Base-by-base conservation (phyloP, 495 filamentous ascomycete genomes). In the Elasticomyces elasticus region DNA sequence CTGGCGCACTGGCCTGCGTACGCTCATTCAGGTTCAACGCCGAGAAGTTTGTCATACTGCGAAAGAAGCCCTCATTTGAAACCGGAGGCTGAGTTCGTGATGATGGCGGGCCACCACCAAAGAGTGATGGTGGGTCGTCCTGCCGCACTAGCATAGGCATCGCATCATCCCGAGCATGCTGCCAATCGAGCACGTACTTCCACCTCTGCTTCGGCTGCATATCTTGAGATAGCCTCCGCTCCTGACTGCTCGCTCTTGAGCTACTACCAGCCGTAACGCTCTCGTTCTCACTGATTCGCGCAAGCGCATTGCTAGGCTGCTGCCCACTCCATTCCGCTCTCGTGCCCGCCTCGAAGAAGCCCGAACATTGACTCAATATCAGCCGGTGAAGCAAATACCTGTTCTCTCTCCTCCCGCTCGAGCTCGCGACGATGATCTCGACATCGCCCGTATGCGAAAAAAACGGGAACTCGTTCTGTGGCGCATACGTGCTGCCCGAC, bases 361-460 rank as follows among this genome's bases (percentile, higher is more conserved):
- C 89, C 12, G 89, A 94, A 62, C 86, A 91, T 71, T 92, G 85
- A 31, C 85, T 79, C 59, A 95, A 69, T 24, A 89, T 94, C 61
- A 94, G 72, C 37, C 82, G 78, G 68, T 95, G 89, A 19, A 95
- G 78, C 35, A 94, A 76, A 64, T 94, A 95, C 23, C 86, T 79
- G 64, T 82, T 83, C 68, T 90, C 86, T 57, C 84, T 82, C 33
- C 81, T 75, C 46, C 79, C 81, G 31, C 63, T 50, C 28, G 31
- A 17, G 20, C 76, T 80, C 54, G 76, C 74, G 55, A 95, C 81
- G 35, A 91, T 63, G 56, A 95, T 87, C 72, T 95, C 89, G 60
- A 94, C 87, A 67, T 95, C 89, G 64, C 89, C 89, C 23, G 83
- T 88, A 56, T 94, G 83, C 37, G 81, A 84, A 69, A 96, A 96